Percentiles rank a stretch among this genome's conserved stretches.
Evolutionary conservation across 2,329 filamentous ascomycete genomes (phyloP).

Genomic region (Boeremia lycopersici): DNA sequence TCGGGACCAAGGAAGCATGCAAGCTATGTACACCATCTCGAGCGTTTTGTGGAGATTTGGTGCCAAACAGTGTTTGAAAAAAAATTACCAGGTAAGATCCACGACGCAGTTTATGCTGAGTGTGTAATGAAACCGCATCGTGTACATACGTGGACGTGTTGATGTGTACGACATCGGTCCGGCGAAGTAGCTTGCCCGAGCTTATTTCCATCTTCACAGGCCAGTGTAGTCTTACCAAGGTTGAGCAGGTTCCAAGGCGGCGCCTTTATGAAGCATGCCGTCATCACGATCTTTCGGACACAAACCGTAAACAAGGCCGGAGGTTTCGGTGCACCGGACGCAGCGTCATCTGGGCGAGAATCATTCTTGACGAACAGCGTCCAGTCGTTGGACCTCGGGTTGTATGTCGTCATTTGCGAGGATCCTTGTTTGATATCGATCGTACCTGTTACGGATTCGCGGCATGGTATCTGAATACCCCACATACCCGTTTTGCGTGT

Average conservation of each 20-base stretch:
- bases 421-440: conserved; percentile 3
- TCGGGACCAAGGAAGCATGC: neutral
- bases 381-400: neutral
- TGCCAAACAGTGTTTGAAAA: neutral
- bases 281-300: neutral
- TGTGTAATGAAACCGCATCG: neutral
- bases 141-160: neutral
- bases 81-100: neutral
- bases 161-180: neutral
- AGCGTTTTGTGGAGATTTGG: neutral
- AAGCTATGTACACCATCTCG: neutral
- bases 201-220: neutral
- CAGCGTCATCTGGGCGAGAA: neutral
- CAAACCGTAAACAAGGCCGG: neutral
- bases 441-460: conserved; percentile 10
- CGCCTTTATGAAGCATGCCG: conserved; percentile 6
- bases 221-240: neutral
- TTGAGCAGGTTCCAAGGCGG: conserved; percentile 3
- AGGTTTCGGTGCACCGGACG: neutral
- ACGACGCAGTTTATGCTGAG: neutral
- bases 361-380: neutral
- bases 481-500: conserved; percentile 2
- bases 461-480: conserved; percentile 2
- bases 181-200: neutral
- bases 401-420: conserved; percentile 15